Percentiles rank a stretch among this genome's conserved stretches.
phyloP scores from a whole-genome alignment of 139 green algal genomes.

The Picochlorum sp. region DNA sequence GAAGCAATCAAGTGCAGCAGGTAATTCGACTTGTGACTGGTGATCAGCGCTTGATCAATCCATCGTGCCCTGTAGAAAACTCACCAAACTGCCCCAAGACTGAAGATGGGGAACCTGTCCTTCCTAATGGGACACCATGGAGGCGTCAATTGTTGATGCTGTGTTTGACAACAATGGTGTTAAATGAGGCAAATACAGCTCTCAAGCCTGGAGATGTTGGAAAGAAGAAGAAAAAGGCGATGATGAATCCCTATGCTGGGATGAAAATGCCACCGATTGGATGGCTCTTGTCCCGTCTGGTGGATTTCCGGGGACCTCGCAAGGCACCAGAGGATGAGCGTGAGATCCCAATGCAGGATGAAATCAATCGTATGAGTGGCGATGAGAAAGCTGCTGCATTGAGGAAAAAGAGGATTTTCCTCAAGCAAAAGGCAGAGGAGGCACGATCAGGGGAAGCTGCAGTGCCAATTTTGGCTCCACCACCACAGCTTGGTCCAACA shows the following conservation, averaged over 20 bases:
- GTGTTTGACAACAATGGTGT: slow-evolving; percentile 63
- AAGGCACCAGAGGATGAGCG: slow-evolving; percentile 44
- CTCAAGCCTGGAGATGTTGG: slow-evolving; percentile 32
- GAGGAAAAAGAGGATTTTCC: slow-evolving; percentile 29
- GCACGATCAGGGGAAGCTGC: slow-evolving; percentile 27
- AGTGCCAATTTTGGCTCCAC: slow-evolving; percentile 54
- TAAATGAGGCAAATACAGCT: slow-evolving; percentile 55
- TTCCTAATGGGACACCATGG: slow-evolving; percentile 68
- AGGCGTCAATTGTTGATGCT: slow-evolving; percentile 62
- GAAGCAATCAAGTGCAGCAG: slow-evolving; percentile 56
- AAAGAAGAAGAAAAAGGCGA: neutral
- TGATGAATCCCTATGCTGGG: slow-evolving; percentile 8
- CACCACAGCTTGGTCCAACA: slow-evolving; percentile 52
- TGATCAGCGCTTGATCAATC: slow-evolving; percentile 57
- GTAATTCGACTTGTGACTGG: slow-evolving; percentile 22
- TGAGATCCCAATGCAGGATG: slow-evolving; percentile 32
- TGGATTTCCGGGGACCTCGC: slow-evolving; percentile 40
- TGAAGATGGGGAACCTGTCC: slow-evolving; percentile 47
- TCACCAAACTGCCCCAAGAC: slow-evolving; percentile 49
- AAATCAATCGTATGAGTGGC: slow-evolving; percentile 25
- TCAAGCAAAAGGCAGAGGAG: slow-evolving; percentile 35
- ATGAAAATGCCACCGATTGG: slow-evolving; percentile 62
- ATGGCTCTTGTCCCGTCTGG: slow-evolving; percentile 57
- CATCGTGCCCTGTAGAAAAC: slow-evolving; percentile 62
- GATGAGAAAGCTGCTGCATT: slow-evolving; percentile 27